Conservation (phyloP, 2,329 filamentous ascomycete genomes). For the Diaporthe sp. region DNA sequence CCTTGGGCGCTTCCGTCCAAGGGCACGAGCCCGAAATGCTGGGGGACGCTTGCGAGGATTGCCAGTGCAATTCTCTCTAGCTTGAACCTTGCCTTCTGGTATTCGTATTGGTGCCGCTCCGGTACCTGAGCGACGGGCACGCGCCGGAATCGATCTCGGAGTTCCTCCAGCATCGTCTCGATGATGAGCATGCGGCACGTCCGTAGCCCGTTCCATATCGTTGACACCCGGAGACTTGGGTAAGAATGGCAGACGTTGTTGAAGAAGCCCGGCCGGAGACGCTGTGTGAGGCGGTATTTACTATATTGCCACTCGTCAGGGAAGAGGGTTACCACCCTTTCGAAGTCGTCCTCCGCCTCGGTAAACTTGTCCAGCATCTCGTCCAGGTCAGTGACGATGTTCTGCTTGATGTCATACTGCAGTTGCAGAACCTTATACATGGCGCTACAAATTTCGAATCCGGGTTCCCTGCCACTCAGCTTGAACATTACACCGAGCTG, state of each 20-base stretch:
- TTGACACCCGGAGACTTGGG: conserved; percentile 58
- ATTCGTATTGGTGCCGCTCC: conserved; percentile 47
- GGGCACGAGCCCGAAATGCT: conserved; percentile 64
- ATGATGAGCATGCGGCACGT: conserved; percentile 62
- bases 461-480: conserved; percentile 54
- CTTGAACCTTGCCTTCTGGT: conserved; percentile 55
- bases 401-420: conserved; percentile 61
- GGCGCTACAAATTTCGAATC: conserved; percentile 59
- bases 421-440: conserved; percentile 62
- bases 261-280: conserved; percentile 57
- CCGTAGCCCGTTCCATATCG: conserved; percentile 64
- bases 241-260: conserved; percentile 61
- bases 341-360: conserved; percentile 60
- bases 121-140: conserved; percentile 33
- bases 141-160: conserved; percentile 52
- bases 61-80: conserved; percentile 57
- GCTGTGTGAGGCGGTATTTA: conserved; percentile 54
- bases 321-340: conserved; percentile 54
- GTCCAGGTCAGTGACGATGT: conserved; percentile 55
- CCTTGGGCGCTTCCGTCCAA: conserved; percentile 51
- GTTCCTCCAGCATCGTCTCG: conserved; percentile 61
- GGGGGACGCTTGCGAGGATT: conserved; percentile 62
- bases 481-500: conserved; percentile 55
- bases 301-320: conserved; percentile 59
- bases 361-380: conserved; percentile 56